Conservation (phyloP, 108 stramenopile species). For the Stephanodiscus triporus region DNA sequence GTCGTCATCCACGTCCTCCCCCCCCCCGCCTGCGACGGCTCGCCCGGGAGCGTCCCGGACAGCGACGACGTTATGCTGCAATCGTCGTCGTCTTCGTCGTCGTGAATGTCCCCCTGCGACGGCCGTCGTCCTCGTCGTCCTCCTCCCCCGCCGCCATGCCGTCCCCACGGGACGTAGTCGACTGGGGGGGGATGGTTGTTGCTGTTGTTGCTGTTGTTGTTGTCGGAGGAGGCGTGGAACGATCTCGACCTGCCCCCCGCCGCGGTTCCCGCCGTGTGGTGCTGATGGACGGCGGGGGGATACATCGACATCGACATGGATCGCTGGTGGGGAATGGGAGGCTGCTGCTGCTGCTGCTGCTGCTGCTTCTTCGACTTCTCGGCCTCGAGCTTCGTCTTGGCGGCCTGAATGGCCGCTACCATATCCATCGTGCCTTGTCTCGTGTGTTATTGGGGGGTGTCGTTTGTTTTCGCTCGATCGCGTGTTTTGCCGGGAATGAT, state of each 20-base stretch:
- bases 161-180: not conserved
- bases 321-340: too few relatives aligned
- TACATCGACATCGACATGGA: not conserved
- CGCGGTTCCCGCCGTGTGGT: too few relatives aligned
- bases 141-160: not conserved
- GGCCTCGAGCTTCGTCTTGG: conserved; percentile 37
- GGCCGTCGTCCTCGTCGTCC: not conserved
- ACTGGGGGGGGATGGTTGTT: not conserved
- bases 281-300: not conserved
- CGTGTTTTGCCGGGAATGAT: too few relatives aligned
- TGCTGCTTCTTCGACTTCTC: conserved; percentile 17
- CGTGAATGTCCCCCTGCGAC: too few relatives aligned
- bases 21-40: not conserved
- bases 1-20: not conserved
- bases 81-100: conserved; percentile 24
- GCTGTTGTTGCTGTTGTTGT: not conserved
- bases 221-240: too few relatives aligned
- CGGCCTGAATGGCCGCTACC: conserved; percentile 42
- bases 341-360: not conserved
- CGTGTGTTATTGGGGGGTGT: too few relatives aligned
- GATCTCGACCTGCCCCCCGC: too few relatives aligned
- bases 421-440: too few relatives aligned
- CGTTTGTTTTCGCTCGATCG: too few relatives aligned
- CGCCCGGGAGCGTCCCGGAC: conserved; percentile 5
- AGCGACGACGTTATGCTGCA: conserved; percentile 7